phyloP scores from a whole-genome alignment of 2,329 filamentous ascomycete genomes.

The Aphanoascus verrucosus region DNA sequence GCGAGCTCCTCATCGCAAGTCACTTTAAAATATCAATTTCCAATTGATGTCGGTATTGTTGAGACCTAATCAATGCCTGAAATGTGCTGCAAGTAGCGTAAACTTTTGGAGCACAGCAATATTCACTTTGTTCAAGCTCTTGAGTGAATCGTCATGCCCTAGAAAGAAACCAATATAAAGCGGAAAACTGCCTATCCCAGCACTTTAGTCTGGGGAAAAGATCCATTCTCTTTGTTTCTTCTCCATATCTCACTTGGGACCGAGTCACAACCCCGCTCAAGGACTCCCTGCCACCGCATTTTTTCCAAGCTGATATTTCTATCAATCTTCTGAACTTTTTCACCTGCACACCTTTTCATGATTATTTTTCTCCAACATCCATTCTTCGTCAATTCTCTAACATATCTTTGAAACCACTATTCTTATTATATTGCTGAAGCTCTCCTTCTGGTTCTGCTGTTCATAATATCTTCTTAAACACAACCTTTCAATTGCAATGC shows the following conservation, averaged over 20 bases:
- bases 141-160: not conserved
- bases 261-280: not conserved
- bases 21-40: not conserved
- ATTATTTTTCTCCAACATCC: not conserved
- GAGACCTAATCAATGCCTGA: not conserved
- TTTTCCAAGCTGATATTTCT: not conserved
- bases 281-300: not conserved
- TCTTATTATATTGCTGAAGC: not conserved
- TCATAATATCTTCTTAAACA: not conserved
- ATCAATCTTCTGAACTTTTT: not conserved
- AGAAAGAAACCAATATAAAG: not conserved
- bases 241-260: not conserved
- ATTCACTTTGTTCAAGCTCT: not conserved
- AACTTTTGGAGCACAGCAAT: not conserved
- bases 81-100: not conserved
- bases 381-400: not conserved
- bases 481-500: not conserved
- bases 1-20: not conserved
- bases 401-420: not conserved
- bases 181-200: not conserved
- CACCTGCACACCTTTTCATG: not conserved
- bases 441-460: not conserved
- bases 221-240: not conserved
- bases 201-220: not conserved
- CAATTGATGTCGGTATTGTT: not conserved